A percentile compares a stretch with the other conserved stretches of the same genome.
These are phyloP conservation scores for Cordyceps javanica DNA, from an alignment of 2,329 filamentous ascomycete species.

Conservation along the genomic window DNA sequence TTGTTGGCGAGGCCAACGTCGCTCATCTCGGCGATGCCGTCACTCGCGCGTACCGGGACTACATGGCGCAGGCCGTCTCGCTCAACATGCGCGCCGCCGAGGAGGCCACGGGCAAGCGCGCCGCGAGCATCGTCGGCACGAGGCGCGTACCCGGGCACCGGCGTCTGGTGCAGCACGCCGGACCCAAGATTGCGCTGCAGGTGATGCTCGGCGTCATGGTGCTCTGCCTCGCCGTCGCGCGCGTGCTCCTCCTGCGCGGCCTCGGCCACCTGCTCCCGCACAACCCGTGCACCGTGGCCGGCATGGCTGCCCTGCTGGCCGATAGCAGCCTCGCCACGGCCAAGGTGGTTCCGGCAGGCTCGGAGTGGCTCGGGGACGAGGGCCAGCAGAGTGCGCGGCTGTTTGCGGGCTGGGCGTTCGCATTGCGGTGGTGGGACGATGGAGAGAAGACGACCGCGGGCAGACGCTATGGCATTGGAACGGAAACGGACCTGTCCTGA, in stretches of 20 bases:
- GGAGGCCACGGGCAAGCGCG: constrained; percentile 5
- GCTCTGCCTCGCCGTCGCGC: constrained; percentile 19
- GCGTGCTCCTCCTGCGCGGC: constrained; percentile 19
- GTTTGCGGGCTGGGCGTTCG: neutral
- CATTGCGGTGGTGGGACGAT: neutral
- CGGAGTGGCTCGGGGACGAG: constrained; percentile 21
- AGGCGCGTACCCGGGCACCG: constrained; percentile 7
- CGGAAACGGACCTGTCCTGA: neutral
- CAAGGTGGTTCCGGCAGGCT: constrained; percentile 18
- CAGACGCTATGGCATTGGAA: neutral
- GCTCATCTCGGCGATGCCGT: constrained; percentile 15
- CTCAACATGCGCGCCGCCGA: constrained; percentile 19
- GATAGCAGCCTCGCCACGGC: constrained; percentile 21
- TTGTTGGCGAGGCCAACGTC: constrained; percentile 15
- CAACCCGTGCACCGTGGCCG: constrained; percentile 25
- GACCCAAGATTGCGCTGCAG: constrained; percentile 24
- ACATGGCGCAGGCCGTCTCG: constrained; percentile 24
- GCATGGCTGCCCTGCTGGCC: constrained; percentile 22
- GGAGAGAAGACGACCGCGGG: neutral
- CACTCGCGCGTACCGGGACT: constrained; percentile 19
- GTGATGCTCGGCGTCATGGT: constrained; percentile 24
- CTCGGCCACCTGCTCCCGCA: constrained; percentile 22
- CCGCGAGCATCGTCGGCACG: constrained; percentile 14
- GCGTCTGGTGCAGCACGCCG: constrained; percentile 21
- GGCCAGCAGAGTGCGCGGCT: constrained; percentile 15